Base-by-base conservation (phyloP, 2,329 filamentous ascomycete genomes). In the Aspergillus felis region DNA sequence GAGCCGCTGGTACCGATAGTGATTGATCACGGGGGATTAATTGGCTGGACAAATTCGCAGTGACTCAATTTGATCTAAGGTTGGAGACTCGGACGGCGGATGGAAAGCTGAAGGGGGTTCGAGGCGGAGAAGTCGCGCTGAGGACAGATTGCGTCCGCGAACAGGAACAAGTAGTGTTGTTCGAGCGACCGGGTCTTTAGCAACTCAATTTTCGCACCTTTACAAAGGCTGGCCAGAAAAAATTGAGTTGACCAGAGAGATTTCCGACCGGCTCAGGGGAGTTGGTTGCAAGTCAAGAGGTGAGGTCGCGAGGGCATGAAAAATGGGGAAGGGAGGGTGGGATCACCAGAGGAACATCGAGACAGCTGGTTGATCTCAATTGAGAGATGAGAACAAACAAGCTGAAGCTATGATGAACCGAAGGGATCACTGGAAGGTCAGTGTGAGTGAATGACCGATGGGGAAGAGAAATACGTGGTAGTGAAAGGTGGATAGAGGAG, bases 311-410 rank as follows among this genome's bases (percentile, higher is more conserved):
- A 55, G 38, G 27, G 24, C n/a, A 29, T 35, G 49, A 46, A 44
- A 29, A 32, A 25, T 29, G 54, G 41, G 35, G 47, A 50, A 28
- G 48, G 42, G 48, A 56, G 46, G 50, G 57, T 50, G 57, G 56
- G 54, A 56, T 64, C 62, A 64, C 58, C 62, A 58, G 49, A 57
- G 49, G 57, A 55, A 54, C 59, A 64, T 64, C 54, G 63, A 63
- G 53, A 51, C 61, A 54, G 48, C 59, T 24, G 22, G 22, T 24
- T 14, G 44, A 47, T 47, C 24, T 24, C 22, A 22, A 27, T 20
- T 14, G 44, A 47, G 44, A 47, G 14, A 47, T 47, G 44, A 47
- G 44, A 47, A 14, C 44, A 27, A 24, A 27, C 4, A 47, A 47
- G 44, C 53, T 47, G 22, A 47, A 14, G 4, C 4, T 22, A 24